phyloP scores from a whole-genome alignment of 2,329 filamentous ascomycete species.

The Lachnellula arida region DNA sequence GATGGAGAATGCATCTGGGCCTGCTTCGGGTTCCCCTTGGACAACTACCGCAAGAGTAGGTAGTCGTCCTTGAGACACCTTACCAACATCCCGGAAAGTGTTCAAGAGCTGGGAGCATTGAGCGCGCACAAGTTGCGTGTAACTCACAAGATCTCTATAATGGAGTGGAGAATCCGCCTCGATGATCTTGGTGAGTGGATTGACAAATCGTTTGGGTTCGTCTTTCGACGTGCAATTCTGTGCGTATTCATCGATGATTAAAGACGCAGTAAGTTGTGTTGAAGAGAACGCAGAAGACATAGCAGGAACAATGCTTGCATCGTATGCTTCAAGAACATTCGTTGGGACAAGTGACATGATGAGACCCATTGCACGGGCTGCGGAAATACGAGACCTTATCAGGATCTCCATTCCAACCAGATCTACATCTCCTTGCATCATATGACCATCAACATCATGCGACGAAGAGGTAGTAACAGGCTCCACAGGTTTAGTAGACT shows the following conservation, averaged over 20 bases:
- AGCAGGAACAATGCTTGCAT: slow-evolving; percentile 57
- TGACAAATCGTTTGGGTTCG: slow-evolving; percentile 55
- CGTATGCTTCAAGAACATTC: slow-evolving; percentile 57
- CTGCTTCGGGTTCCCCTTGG: slow-evolving; percentile 87
- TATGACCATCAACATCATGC: slow-evolving; percentile 95
- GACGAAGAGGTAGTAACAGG: slow-evolving; percentile 57
- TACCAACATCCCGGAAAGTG: slow-evolving; percentile 86
- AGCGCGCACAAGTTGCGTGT: slow-evolving; percentile 80
- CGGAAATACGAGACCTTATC: slow-evolving; percentile 82
- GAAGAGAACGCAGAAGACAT: slow-evolving; percentile 74
- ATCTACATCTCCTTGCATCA: slow-evolving; percentile 96
- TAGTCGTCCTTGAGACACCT: slow-evolving; percentile 69
- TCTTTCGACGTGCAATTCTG: slow-evolving; percentile 48
- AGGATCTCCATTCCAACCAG: slow-evolving; percentile 85
- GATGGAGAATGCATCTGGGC: slow-evolving; percentile 87
- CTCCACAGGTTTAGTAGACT: slow-evolving; percentile 78
- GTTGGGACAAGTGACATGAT: slow-evolving; percentile 75
- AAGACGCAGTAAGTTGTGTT: slow-evolving; percentile 76
- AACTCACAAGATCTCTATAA: slow-evolving; percentile 88
- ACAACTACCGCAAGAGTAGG: slow-evolving; percentile 85
- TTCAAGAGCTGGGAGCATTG: slow-evolving; percentile 89
- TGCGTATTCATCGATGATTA: slow-evolving; percentile 86
- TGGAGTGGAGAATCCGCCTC: slow-evolving; percentile 75
- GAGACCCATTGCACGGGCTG: slow-evolving; percentile 79
- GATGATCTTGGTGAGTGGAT: slow-evolving; percentile 67